These are phyloP conservation scores for Moniliophthora roreri DNA, from an alignment of 1,284 basidiomycete genomes.

Conservation along the genomic window DNA sequence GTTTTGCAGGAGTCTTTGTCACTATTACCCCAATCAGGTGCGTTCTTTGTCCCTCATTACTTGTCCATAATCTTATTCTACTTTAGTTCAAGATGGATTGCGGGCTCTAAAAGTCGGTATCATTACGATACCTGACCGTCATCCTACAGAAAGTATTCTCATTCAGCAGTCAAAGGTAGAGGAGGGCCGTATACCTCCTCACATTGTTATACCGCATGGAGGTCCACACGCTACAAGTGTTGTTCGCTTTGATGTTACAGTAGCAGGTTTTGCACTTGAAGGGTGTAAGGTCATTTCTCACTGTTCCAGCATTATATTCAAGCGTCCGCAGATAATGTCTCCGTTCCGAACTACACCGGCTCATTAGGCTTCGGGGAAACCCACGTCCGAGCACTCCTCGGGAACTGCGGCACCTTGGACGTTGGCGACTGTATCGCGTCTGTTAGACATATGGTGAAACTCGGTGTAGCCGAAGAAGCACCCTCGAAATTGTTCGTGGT, in stretches of 20 bases:
- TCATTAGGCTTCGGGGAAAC: slow-evolving; percentile 59
- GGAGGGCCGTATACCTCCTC: slow-evolving; percentile 31
- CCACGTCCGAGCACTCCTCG: slow-evolving; percentile 40
- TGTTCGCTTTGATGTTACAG: slow-evolving; percentile 46
- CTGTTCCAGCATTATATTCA: background rate
- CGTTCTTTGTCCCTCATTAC: slow-evolving; percentile 15
- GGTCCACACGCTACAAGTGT: slow-evolving; percentile 60
- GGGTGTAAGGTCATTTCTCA: slow-evolving; percentile 48
- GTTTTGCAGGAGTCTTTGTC: slow-evolving; percentile 40
- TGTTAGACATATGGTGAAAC: slow-evolving; percentile 46
- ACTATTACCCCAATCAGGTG: slow-evolving; percentile 37
- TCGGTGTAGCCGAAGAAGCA: slow-evolving; percentile 46
- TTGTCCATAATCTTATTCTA: background rate
- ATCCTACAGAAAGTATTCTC: slow-evolving; percentile 54
- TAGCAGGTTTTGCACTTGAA: slow-evolving; percentile 50
- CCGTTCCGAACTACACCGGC: slow-evolving; percentile 70
- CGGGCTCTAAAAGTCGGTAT: slow-evolving; percentile 37
- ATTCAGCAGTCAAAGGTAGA: slow-evolving; percentile 30
- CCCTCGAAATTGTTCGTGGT: slow-evolving; percentile 52
- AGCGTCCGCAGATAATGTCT: slow-evolving; percentile 51
- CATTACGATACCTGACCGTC: slow-evolving; percentile 45
- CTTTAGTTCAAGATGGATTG: slow-evolving; percentile 42
- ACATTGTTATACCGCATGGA: slow-evolving; percentile 63
- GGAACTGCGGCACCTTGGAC: slow-evolving; percentile 65
- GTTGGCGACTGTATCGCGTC: slow-evolving; percentile 64